phyloP scores from a whole-genome alignment of 306 rosid genomes.

The Trifolium subterraneum region DNA sequence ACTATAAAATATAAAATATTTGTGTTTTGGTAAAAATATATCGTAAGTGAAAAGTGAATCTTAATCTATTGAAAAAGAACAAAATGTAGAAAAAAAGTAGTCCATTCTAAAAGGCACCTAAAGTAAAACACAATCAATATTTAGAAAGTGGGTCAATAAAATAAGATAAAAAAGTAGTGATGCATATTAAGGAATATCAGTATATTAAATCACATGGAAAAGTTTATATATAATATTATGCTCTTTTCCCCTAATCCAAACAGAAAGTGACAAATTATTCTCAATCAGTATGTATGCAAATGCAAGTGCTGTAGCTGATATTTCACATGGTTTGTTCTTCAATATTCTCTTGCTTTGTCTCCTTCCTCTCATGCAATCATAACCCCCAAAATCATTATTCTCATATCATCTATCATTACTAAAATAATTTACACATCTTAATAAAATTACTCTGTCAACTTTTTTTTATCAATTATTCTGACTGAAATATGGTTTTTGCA shows the following conservation, averaged over 20 bases:
- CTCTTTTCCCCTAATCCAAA: slow-evolving; percentile 11
- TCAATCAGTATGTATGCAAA: neutral
- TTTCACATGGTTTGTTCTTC: slow-evolving; percentile 26
- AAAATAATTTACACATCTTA: neutral
- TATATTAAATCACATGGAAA: slow-evolving; percentile 31
- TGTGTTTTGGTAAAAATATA: slow-evolving; percentile 11
- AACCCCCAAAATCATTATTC: slow-evolving; percentile 1
- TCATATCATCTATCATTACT: neutral
- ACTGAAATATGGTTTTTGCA: neutral
- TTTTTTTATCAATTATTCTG: neutral
- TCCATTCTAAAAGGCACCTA: neutral
- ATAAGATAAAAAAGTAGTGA: slow-evolving; percentile 9
- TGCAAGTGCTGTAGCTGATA: neutral
- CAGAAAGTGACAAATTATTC: slow-evolving; percentile 43
- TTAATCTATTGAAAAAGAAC: slow-evolving; percentile 9
- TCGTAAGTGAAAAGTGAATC: slow-evolving; percentile 36
- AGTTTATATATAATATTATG: slow-evolving; percentile 13
- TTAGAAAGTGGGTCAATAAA: slow-evolving; percentile 33
- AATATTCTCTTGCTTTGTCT: slow-evolving; percentile 36
- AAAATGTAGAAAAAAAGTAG: slow-evolving; percentile 19
- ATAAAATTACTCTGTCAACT: neutral
- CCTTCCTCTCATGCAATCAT: slow-evolving; percentile 20
- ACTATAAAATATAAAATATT: neutral
- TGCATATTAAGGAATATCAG: slow-evolving; percentile 8
- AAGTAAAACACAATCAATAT: slow-evolving; percentile 32